Evolutionary conservation across 257 asterid species (phyloP).

Genomic region (Nicotiana obtusifolia): DNA sequence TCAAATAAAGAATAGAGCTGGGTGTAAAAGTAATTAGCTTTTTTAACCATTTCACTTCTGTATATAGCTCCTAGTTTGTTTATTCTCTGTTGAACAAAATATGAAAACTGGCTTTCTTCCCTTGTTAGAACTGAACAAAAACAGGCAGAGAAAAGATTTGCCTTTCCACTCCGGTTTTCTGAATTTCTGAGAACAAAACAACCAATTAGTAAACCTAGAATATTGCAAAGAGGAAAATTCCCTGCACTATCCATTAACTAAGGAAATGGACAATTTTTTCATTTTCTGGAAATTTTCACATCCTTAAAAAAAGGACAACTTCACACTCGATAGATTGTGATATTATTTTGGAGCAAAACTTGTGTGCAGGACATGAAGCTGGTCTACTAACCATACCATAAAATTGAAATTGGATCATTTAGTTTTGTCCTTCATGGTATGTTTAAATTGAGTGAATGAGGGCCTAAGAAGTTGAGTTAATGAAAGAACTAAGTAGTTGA

Average conservation of each 20-base stretch:
- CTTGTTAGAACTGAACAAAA: background rate
- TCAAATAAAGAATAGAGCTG: background rate
- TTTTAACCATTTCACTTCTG: background rate
- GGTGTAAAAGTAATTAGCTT: background rate
- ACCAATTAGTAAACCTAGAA: background rate
- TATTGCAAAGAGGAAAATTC: background rate
- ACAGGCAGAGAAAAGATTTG: background rate
- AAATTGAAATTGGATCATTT: background rate
- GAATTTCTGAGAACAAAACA: background rate
- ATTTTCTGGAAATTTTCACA: background rate
- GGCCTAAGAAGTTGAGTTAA: background rate
- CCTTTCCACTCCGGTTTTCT: background rate
- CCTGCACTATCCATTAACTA: background rate
- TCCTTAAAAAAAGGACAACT: background rate
- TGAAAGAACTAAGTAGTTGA: background rate
- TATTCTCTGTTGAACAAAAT: background rate
- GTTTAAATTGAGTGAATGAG: background rate
- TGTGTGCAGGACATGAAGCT: background rate
- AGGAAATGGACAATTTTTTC: background rate
- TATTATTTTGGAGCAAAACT: background rate
- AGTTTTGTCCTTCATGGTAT: background rate
- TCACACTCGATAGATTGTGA: background rate
- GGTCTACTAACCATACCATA: background rate
- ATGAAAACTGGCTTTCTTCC: background rate
- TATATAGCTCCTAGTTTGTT: background rate